phyloP scores from a whole-genome alignment of 1,139 yeast species.

The Wickerhamiella infanticola region DNA sequence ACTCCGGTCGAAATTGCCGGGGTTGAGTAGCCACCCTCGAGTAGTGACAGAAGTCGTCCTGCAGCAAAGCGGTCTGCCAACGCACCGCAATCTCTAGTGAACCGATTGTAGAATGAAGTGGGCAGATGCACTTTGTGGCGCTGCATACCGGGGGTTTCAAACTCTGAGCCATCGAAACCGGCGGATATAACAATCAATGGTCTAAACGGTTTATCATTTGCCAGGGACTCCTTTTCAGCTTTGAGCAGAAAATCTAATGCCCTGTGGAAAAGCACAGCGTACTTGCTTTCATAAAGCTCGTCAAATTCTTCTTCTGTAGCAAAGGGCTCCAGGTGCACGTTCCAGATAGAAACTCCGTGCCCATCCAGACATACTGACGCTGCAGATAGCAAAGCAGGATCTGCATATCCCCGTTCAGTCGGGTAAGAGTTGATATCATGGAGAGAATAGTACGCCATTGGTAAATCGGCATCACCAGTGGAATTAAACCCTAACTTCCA shows the following conservation, averaged over 20 bases:
- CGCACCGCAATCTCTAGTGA: constrained; percentile 56
- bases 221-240: constrained; percentile 24
- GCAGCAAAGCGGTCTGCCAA: constrained; percentile 45
- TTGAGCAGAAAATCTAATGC: constrained; percentile 47
- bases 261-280: constrained; percentile 45
- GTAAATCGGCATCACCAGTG: constrained; percentile 9
- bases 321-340: constrained; percentile 64
- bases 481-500: constrained; percentile 56
- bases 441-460: constrained; percentile 65
- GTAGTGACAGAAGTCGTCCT: constrained; percentile 51
- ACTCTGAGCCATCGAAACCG: constrained; percentile 82
- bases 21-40: constrained; percentile 84
- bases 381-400: constrained; percentile 52
- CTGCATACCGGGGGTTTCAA: constrained; percentile 72
- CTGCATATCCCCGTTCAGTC: constrained; percentile 65
- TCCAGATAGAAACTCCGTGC: constrained; percentile 73
- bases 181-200: constrained; percentile 65
- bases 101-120: constrained; percentile 58
- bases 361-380: constrained; percentile 71
- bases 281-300: constrained; percentile 44
- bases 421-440: constrained; percentile 85
- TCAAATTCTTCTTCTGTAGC: constrained; percentile 46
- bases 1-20: constrained; percentile 72
- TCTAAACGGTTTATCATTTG: constrained; percentile 32
- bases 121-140: constrained; percentile 76